Conservation (phyloP, 176 grass and related monocot species). For the Puya raimondii region DNA sequence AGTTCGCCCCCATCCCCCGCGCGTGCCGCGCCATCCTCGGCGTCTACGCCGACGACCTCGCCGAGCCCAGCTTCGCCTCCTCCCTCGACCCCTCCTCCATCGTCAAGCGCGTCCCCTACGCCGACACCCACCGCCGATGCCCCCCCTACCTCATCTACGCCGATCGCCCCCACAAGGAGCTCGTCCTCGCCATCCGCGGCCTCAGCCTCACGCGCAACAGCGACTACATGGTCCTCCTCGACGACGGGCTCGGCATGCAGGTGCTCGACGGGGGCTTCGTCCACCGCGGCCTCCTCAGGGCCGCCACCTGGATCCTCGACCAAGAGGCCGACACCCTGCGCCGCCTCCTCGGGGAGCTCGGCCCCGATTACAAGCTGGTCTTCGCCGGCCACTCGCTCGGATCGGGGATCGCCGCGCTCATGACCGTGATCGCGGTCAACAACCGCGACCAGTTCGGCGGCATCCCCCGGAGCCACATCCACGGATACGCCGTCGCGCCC, state of each 20-base stretch:
- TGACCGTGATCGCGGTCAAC: slow-evolving; percentile 80
- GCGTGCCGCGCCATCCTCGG: slow-evolving; percentile 68
- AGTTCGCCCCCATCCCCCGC: slow-evolving; percentile 79
- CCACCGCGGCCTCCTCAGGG: slow-evolving; percentile 77
- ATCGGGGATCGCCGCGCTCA: slow-evolving; percentile 77
- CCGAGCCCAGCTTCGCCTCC: slow-evolving; percentile 45
- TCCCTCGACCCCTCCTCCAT: slow-evolving; percentile 36
- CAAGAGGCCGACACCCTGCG: slow-evolving; percentile 49
- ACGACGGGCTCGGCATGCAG: slow-evolving; percentile 69
- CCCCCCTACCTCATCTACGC: slow-evolving; percentile 81
- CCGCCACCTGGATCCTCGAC: slow-evolving; percentile 65
- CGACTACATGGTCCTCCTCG: slow-evolving; percentile 92
- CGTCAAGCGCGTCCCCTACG: slow-evolving; percentile 51
- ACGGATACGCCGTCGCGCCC: slow-evolving; percentile 78
- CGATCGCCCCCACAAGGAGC: slow-evolving; percentile 47
- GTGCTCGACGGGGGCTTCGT: slow-evolving; percentile 94
- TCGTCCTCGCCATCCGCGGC: slow-evolving; percentile 79
- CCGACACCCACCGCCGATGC: slow-evolving; percentile 37
- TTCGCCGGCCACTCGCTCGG: slow-evolving; percentile 89
- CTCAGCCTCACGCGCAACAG: slow-evolving; percentile 90
- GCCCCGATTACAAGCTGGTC: slow-evolving; percentile 54
- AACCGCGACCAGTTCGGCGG: slow-evolving; percentile 51
- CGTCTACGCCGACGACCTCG: slow-evolving; percentile 54
- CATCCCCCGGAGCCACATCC: slow-evolving; percentile 53
- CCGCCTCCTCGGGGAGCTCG: slow-evolving; percentile 31